Evolutionary conservation across 1,284 basidiomycete species (phyloP).

Genomic region (Cutaneotrichosporon dermatis): DNA sequence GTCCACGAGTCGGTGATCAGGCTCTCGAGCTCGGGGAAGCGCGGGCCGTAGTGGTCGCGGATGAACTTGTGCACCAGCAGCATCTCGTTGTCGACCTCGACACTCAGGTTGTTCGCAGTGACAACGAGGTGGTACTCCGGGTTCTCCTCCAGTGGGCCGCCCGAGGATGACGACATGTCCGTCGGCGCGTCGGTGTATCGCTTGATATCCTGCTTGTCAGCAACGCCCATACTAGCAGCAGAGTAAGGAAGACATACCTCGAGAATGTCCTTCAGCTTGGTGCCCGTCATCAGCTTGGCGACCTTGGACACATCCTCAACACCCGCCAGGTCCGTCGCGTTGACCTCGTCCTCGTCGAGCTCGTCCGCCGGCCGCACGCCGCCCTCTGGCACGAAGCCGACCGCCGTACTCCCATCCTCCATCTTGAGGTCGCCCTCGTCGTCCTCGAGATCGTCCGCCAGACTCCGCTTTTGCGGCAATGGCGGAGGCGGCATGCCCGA

Average conservation of each 20-base stretch:
- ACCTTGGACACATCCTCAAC: constrained; percentile 81
- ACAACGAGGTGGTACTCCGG: constrained; percentile 97
- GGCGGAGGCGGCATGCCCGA: constrained; percentile 14
- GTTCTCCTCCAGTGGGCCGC: constrained; percentile 74
- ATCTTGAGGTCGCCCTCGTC: constrained; percentile 37
- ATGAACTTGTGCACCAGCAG: constrained; percentile 99
- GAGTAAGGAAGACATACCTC: constrained; percentile 55
- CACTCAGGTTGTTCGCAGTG: constrained; percentile 93
- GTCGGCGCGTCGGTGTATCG: constrained; percentile 72
- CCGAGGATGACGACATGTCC: constrained; percentile 63
- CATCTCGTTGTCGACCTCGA: constrained; percentile 98
- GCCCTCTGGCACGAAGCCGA: constrained; percentile 73
- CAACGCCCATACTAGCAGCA: neutral
- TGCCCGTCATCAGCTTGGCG: constrained; percentile 81
- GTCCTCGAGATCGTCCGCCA: constrained; percentile 15
- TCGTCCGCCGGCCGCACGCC: constrained; percentile 90
- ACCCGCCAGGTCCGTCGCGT: constrained; percentile 77
- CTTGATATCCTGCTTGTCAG: constrained; percentile 68
- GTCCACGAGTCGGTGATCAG: constrained; percentile 86
- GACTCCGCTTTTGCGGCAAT: constrained; percentile 13
- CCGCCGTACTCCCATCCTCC: constrained; percentile 37
- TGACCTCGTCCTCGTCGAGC: constrained; percentile 84
- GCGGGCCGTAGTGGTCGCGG: constrained; percentile 91
- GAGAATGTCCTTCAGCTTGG: constrained; percentile 77
- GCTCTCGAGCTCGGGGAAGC: constrained; percentile 96